Evolutionary conservation across 2,329 filamentous ascomycete species (phyloP).

Genomic region (Alternaria alternata): DNA sequence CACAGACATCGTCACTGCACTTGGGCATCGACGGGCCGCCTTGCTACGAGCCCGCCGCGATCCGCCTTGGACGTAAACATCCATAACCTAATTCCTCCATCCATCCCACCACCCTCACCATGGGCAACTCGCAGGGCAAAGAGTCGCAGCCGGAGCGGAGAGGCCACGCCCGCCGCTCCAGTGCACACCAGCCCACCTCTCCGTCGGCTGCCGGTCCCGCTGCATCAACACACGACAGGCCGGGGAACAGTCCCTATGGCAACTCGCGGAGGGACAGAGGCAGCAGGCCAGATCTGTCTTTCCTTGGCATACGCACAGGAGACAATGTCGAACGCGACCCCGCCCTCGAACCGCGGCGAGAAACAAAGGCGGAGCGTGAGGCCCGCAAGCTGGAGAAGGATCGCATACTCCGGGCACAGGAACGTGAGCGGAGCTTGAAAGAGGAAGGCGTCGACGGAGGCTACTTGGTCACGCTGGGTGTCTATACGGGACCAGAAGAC

Average conservation of each 20-base stretch:
- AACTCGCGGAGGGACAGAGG: conserved; percentile 59
- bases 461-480: conserved; percentile 90
- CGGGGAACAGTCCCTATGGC: conserved; percentile 49
- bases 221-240: conserved; percentile 39
- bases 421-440: conserved; percentile 86
- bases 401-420: conserved; percentile 75
- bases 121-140: conserved; percentile 61
- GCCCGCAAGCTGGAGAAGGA: conserved; percentile 86
- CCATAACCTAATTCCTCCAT: conserved; percentile 11
- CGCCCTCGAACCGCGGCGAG: conserved; percentile 69
- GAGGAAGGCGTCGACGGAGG: conserved; percentile 96
- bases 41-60: conserved; percentile 29
- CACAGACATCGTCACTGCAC: conserved; percentile 20
- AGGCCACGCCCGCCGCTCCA: conserved; percentile 45
- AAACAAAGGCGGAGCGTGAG: conserved; percentile 92
- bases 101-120: conserved; percentile 24
- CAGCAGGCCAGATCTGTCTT: conserved; percentile 66
- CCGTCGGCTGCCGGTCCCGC: conserved; percentile 37
- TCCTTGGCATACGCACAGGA: conserved; percentile 65
- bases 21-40: conserved; percentile 28
- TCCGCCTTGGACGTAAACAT: conserved; percentile 17
- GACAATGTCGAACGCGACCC: conserved; percentile 59
- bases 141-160: conserved; percentile 52
- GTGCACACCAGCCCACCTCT: conserved; percentile 43
- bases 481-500: conserved; percentile 91